phyloP scores from a whole-genome alignment of 495 filamentous ascomycete genomes.

The Xylaria flabelliformis region DNA sequence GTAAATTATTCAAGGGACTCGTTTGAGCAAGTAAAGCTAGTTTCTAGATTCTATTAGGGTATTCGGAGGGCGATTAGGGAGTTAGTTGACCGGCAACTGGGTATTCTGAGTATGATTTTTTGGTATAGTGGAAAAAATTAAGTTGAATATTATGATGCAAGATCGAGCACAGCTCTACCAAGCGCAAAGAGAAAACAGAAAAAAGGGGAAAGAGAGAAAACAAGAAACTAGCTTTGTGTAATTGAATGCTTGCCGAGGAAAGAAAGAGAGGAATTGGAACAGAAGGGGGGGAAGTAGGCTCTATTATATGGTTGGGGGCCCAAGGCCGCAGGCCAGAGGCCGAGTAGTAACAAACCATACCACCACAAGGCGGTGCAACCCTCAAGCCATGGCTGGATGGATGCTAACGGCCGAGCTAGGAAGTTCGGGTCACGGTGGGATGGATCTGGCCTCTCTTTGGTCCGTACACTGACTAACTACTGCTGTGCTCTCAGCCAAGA shows the following conservation, averaged over 20 bases:
- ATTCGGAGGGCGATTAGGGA: slow-evolving; percentile 43
- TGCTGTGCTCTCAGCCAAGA: slow-evolving; percentile 4
- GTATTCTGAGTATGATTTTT: slow-evolving; percentile 45
- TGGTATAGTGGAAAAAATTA: slow-evolving; percentile 41
- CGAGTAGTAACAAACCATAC: slow-evolving; percentile 29
- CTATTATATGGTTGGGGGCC: slow-evolving; percentile 54
- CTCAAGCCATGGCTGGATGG: slow-evolving; percentile 12
- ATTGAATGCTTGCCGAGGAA: slow-evolving; percentile 81
- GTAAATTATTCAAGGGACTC: slow-evolving; percentile 34
- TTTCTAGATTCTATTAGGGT: slow-evolving; percentile 50
- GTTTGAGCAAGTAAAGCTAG: slow-evolving; percentile 67
- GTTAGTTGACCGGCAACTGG: slow-evolving; percentile 59
- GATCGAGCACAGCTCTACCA: slow-evolving; percentile 62
- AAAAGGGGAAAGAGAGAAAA: slow-evolving; percentile 57
- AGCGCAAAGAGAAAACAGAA: slow-evolving; percentile 55
- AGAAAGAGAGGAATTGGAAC: slow-evolving; percentile 55
- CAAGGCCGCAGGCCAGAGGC: slow-evolving; percentile 33
- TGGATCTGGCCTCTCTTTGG: slow-evolving; percentile 18
- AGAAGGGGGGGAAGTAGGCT: slow-evolving; percentile 41
- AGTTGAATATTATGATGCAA: slow-evolving; percentile 40
- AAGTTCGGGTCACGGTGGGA: slow-evolving; percentile 22
- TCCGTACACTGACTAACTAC: not conserved
- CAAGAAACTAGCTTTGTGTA: slow-evolving; percentile 65
- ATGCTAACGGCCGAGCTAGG: slow-evolving; percentile 19
- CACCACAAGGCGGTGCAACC: slow-evolving; percentile 28